These are phyloP conservation scores for Fragaria nilgerrensis DNA, from an alignment of 306 rosid genomes.

Conservation along the genomic window DNA sequence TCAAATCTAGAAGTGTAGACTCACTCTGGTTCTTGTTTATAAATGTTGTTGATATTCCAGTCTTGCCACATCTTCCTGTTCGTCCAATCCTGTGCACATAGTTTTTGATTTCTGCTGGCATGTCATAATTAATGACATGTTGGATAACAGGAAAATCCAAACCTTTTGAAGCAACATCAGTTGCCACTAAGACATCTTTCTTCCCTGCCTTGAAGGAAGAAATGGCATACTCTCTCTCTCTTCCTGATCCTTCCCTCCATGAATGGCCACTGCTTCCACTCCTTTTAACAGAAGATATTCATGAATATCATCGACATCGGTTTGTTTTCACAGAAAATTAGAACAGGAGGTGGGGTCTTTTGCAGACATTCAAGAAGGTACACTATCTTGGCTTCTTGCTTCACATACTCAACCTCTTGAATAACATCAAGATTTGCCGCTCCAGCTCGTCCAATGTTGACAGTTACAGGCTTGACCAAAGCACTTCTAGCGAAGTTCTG, in stretches of 20 bases:
- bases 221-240: slow-evolving; percentile 88
- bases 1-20: slow-evolving; percentile 91
- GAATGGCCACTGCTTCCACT: slow-evolving; percentile 93
- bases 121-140: slow-evolving; percentile 88
- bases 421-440: slow-evolving; percentile 92
- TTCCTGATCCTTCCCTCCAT: slow-evolving; percentile 97
- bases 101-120: slow-evolving; percentile 96
- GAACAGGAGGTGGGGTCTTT: slow-evolving; percentile 87
- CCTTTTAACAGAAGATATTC: slow-evolving; percentile 94
- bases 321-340: slow-evolving; percentile 85
- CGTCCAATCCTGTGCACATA: slow-evolving; percentile 96
- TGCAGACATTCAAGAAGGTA: slow-evolving; percentile 90
- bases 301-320: slow-evolving; percentile 92
- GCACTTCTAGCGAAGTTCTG: slow-evolving; percentile 90
- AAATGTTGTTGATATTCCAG: slow-evolving; percentile 91
- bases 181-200: slow-evolving; percentile 95
- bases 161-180: slow-evolving; percentile 95
- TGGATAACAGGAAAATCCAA: slow-evolving; percentile 96
- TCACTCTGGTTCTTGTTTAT: slow-evolving; percentile 92
- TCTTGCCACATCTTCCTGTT: slow-evolving; percentile 91
- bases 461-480: slow-evolving; percentile 69
- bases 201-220: slow-evolving; percentile 71
- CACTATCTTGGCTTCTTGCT: slow-evolving; percentile 88
- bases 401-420: slow-evolving; percentile 92
- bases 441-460: slow-evolving; percentile 88